A percentile compares a stretch with the other conserved stretches of the same genome.
These are phyloP conservation scores for Metschnikowia matae DNA, from an alignment of 805 yeast species.

Conservation along the genomic window DNA sequence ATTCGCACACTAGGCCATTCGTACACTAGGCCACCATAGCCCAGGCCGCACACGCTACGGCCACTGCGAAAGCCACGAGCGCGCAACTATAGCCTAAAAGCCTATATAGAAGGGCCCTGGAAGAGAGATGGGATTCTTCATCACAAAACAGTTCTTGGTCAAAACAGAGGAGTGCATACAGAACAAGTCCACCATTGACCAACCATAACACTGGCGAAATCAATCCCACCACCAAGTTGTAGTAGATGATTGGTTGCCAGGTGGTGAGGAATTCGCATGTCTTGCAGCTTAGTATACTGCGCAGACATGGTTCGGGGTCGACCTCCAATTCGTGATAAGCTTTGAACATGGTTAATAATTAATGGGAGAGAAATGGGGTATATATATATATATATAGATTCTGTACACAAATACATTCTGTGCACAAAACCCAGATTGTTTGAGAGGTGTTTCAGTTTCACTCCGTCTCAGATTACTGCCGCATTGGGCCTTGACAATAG, in stretches of 20 bases:
- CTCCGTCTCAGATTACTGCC: not conserved
- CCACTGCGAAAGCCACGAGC: constrained; percentile 2
- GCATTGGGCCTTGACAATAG: not conserved
- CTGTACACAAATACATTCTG: too few species aligned
- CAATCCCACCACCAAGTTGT: constrained; percentile 12
- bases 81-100: constrained; percentile 4
- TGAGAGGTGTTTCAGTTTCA: too few species aligned
- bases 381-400: too few species aligned
- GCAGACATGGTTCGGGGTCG: not conserved
- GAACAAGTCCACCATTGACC: constrained; percentile 3
- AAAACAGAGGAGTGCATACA: constrained; percentile 5
- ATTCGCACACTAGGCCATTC: too few species aligned
- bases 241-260: constrained; percentile 11
- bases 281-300: constrained; percentile 4
- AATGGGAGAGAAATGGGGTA: too few species aligned
- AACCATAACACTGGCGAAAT: constrained; percentile 13
- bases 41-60: constrained; percentile 3
- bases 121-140: not conserved
- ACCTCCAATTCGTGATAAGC: not conserved
- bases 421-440: too few species aligned
- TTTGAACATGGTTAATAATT: not conserved
- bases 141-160: constrained; percentile 7
- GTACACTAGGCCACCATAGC: not conserved
- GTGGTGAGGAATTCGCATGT: constrained; percentile 8
- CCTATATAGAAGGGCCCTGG: not conserved